Evolutionary conservation across 129 eudicot genomes (phyloP), one percentile per base, ranked within the genome.

Genomic region (Chrysanthemum lavandulifolium): DNA sequence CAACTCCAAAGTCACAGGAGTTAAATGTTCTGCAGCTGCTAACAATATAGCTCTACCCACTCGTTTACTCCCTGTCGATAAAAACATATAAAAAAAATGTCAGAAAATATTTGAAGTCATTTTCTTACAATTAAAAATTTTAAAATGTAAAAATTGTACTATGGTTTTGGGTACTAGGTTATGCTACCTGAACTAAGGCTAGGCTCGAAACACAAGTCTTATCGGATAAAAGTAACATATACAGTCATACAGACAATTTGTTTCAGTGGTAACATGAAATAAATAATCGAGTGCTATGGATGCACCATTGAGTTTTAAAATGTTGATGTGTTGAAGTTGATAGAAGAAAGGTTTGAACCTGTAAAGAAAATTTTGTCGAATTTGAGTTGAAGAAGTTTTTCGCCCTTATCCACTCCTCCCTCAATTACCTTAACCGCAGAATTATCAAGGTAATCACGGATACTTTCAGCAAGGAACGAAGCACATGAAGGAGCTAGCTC

Each of bases 311-410:
- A 61, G 40, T 67, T 21, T 6, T 69, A 68, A 12, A 48, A 31
- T 58, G 14, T n/a, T 13, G 29, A 2, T 33, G 14, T 13, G 33
- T 11, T 9, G 14, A 61, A 15, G 10, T 3, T 57, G 49, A 45
- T 65, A 48, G n/a, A 50, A 57, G 47, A 7, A 31, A 31, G 36
- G 40, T 45, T 0, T 63, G 7, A 75, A 92, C 98, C 98, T 83
- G 98, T 93, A 67, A 93, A 93, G 78, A 93, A 82, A 53, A 93
- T 93, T 74, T 93, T 89, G 79, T 93, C 96, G 85, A 96, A 93
- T 85, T 87, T 93, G 14, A 64, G 84, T 69, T 82, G 88, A 79
- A 93, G 78, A 49, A 93, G 88, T 50, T 67, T 68, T 61, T 85
- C 77, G 47, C 82, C 75, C 2, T 68, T 79, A 64, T 87, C 69